phyloP scores from a whole-genome alignment of 208 protist genomes.

The Acanthamoeba rhysodes region DNA sequence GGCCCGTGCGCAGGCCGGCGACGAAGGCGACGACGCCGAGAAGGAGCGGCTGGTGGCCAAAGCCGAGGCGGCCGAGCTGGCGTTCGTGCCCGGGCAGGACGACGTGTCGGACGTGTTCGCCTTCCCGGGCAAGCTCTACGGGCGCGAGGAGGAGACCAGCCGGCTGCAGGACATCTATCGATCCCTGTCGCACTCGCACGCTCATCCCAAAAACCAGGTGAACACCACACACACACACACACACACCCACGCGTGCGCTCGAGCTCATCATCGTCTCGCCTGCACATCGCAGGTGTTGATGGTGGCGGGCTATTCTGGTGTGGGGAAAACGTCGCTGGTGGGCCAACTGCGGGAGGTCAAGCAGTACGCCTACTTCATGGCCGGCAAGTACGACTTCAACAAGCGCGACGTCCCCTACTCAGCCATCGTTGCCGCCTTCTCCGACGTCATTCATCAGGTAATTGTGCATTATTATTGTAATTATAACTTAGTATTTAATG shows the following conservation, averaged over 20 bases:
- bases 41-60: not conserved
- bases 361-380: slow-evolving; percentile 59
- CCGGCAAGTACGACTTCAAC: slow-evolving; percentile 72
- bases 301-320: slow-evolving; percentile 58
- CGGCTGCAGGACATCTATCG: slow-evolving; percentile 50
- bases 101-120: slow-evolving; percentile 70
- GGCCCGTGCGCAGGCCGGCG: not conserved
- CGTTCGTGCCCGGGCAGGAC: slow-evolving; percentile 33
- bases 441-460: slow-evolving; percentile 50
- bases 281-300: not conserved
- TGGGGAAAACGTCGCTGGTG: slow-evolving; percentile 64
- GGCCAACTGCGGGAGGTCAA: slow-evolving; percentile 53
- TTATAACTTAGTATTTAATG: no score
- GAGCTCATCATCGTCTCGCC: not conserved
- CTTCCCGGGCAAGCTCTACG: slow-evolving; percentile 53
- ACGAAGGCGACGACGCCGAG: not conserved
- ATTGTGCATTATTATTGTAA: not conserved
- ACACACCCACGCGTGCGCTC: not conserved
- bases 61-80: not conserved
- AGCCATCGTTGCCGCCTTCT: slow-evolving; percentile 50
- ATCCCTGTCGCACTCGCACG: not conserved
- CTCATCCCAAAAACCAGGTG: not conserved
- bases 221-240: not conserved
- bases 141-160: slow-evolving; percentile 4
- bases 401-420: slow-evolving; percentile 75